phyloP scores from a whole-genome alignment of 1,284 basidiomycete species.

The Leucoagaricus sp. region DNA sequence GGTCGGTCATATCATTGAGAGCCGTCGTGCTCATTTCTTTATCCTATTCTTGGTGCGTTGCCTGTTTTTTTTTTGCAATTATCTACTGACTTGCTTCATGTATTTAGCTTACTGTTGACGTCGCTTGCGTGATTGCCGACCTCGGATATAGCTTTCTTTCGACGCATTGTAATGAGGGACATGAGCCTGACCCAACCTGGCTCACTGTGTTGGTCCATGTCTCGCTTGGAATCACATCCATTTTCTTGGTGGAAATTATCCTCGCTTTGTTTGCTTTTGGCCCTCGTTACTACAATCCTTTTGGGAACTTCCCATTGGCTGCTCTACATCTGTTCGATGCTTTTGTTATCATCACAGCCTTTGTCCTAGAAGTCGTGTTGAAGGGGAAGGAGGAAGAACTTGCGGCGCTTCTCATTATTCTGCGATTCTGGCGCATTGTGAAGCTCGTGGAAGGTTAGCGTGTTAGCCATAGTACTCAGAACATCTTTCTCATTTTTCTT shows the following conservation, averaged over 20 bases:
- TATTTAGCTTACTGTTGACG: conserved; percentile 62
- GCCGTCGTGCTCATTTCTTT: conserved; percentile 1
- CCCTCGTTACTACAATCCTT: conserved; percentile 56
- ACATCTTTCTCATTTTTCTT: not conserved
- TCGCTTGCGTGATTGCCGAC: conserved; percentile 66
- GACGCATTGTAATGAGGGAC: conserved; percentile 45
- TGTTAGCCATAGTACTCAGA: not conserved
- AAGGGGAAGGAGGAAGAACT: conserved; percentile 70
- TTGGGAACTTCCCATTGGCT: conserved; percentile 50
- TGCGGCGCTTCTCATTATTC: conserved; percentile 64
- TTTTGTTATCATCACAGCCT: conserved; percentile 67
- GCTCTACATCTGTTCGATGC: conserved; percentile 73
- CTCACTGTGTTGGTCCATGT: conserved; percentile 60
- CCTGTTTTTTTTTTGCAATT: not conserved
- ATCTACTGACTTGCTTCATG: not conserved
- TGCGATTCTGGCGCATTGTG: conserved; percentile 78
- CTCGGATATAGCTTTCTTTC: conserved; percentile 67
- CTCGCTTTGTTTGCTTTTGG: conserved; percentile 68
- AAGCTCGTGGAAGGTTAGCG: conserved; percentile 73
- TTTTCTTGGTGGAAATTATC: conserved; percentile 79
- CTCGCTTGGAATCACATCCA: conserved; percentile 65
- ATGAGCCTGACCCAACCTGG: conserved; percentile 53
- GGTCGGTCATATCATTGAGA: conserved; percentile 5
- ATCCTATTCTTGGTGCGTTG: conserved; percentile 12
- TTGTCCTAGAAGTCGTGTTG: conserved; percentile 68